These are phyloP conservation scores for Spathaspora boniae DNA, from an alignment of 805 yeast species.

Conservation along the genomic window DNA sequence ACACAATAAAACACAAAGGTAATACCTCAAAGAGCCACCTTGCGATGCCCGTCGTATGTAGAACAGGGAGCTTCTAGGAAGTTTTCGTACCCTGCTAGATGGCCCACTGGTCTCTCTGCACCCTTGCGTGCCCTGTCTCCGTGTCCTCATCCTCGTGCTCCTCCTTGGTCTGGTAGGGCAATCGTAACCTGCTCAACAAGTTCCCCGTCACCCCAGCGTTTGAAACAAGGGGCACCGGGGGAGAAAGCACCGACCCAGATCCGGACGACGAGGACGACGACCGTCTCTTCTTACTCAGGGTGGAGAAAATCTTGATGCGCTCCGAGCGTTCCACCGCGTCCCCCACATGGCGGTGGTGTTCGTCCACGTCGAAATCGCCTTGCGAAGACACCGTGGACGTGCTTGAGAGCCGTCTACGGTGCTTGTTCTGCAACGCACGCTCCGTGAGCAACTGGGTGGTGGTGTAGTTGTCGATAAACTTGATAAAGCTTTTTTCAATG, in stretches of 20 bases:
- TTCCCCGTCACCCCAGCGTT: too few species aligned
- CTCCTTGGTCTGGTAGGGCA: constrained; percentile 5
- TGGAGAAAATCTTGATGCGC: constrained; percentile 1
- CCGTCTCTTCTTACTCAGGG: constrained; percentile 5
- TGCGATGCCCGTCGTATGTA: too few species aligned
- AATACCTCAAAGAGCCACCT: too few species aligned
- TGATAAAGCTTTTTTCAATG: constrained; percentile 35
- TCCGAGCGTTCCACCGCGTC: too few species aligned
- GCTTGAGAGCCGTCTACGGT: constrained; percentile 16
- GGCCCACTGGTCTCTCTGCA: too few species aligned
- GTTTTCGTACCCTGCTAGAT: too few species aligned
- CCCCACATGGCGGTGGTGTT: background rate
- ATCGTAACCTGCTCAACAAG: constrained; percentile 5
- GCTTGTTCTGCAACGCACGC: constrained; percentile 19
- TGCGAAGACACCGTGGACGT: too few species aligned
- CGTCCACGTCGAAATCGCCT: background rate
- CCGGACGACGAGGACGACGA: background rate
- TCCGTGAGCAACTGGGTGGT: constrained; percentile 30
- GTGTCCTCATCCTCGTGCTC: constrained; percentile 2
- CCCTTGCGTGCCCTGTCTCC: too few species aligned
- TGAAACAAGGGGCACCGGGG: background rate
- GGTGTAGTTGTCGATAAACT: constrained; percentile 32
- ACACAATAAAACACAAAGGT: background rate
- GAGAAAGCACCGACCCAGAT: background rate
- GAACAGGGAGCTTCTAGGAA: too few species aligned